Base-by-base conservation (phyloP, 1,139 yeast species). In the Hemisphaericaspora subhashii region DNA sequence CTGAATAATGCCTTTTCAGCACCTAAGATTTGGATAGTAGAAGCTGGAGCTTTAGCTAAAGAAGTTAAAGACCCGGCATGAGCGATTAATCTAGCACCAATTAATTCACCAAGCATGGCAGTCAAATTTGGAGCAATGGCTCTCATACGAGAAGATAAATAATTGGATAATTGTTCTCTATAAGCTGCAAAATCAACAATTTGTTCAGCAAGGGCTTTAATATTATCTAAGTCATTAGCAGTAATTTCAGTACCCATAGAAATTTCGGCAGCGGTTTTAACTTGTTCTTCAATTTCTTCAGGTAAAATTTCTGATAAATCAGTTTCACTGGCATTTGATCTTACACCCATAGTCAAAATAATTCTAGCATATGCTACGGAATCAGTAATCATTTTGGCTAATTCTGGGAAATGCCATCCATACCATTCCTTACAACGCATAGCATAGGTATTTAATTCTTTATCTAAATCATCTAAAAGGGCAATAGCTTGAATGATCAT, bases 361-460 rank as follows among this genome's bases (percentile, higher is more conserved):
- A 89, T 86, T 74, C 94, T 84, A 44, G 95, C 95, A 64, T 81
- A 90, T 39, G 96, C 95, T 58, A 87, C 94, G 52, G 96, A 90
- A 68, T 92, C 98, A 53, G 88, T 83, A 48, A 89, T 92, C 64
- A 92, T 79, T 72, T 88, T 89, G 55, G 97, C 96, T 74, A 92
- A 81, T 73, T 92, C 98, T 43, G 98, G 98, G 82, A 92, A 92
- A 68, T 92, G 98, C 98, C 98, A 92, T 53, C 98, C 98, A 70
- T 92, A 92, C 98, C 98, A 92, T 73, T 92, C 98, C 77, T 92
- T 92, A 60, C 87, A 90, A 75, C 98, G 84, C 98, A 92, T 92
- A 48, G 98, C 92, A 67, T 86, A 92, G 43, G 98, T 92, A 72
- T 92, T 92, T 64, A 92, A 82, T 62, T 92, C 98, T 73, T 92